Conservation (phyloP, 768 basidiomycete genomes). For the Nevesoporus exiguus region DNA sequence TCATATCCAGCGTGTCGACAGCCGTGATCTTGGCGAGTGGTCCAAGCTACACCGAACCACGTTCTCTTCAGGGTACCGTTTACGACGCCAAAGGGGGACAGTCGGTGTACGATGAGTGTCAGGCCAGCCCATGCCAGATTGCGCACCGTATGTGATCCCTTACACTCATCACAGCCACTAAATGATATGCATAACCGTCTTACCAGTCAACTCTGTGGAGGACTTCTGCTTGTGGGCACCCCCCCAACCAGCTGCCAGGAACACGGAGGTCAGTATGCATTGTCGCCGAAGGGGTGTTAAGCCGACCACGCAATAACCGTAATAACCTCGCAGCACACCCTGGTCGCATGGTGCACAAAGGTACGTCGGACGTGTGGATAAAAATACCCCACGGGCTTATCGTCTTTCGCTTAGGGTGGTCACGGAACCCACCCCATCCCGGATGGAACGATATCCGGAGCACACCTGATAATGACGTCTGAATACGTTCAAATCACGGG, state of each 20-base stretch:
- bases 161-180: neutral
- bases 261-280: conserved; percentile 50
- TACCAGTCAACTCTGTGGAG: conserved; percentile 53
- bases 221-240: conserved; percentile 53
- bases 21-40: conserved; percentile 16
- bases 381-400: neutral
- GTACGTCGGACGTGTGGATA: conserved; percentile 18
- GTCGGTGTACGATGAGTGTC: conserved; percentile 64
- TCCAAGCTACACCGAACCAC: conserved; percentile 41
- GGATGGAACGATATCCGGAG: conserved; percentile 63
- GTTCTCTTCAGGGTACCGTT: conserved; percentile 47
- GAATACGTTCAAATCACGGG: conserved; percentile 74
- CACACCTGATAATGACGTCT: conserved; percentile 69
- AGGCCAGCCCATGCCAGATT: conserved; percentile 61
- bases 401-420: conserved; percentile 37
- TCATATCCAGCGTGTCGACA: conserved; percentile 18
- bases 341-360: conserved; percentile 55
- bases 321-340: conserved; percentile 35
- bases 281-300: conserved; percentile 5
- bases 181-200: neutral
- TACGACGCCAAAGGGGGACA: conserved; percentile 54
- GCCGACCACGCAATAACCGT: conserved; percentile 13
- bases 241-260: conserved; percentile 51
- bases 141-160: conserved; percentile 45
- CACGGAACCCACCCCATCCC: conserved; percentile 69